A percentile compares a stretch with the other conserved stretches of the same genome.
Evolutionary conservation across 441 rosid genomes (phyloP).

Genomic region (Arabidopsis lyrata): DNA sequence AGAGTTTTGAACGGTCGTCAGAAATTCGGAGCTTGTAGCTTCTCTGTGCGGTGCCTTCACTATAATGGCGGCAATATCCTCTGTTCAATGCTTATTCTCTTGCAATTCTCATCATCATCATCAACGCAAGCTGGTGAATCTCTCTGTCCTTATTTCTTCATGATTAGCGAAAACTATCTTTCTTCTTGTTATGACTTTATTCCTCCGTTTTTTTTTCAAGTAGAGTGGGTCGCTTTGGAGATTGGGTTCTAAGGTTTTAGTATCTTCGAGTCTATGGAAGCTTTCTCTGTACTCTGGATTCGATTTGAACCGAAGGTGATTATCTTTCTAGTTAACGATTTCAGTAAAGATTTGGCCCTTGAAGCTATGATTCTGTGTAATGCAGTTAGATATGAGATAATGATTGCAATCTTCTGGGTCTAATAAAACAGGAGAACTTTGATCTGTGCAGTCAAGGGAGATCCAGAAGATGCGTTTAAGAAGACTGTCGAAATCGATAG

Average conservation of each 20-base stretch:
- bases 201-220: conserved; percentile 19
- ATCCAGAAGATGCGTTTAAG: conserved; percentile 86
- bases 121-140: conserved; percentile 40
- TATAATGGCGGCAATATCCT: conserved; percentile 51
- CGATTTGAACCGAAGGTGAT: conserved; percentile 54
- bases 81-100: conserved; percentile 37
- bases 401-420: conserved; percentile 55
- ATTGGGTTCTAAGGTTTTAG: conserved; percentile 45
- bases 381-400: conserved; percentile 48
- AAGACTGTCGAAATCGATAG: conserved; percentile 88
- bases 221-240: conserved; percentile 44
- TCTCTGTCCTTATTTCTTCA: neutral
- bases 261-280: conserved; percentile 37
- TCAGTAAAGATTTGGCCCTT: neutral
- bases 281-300: conserved; percentile 29
- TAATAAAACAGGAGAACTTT: conserved; percentile 90
- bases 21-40: conserved; percentile 20
- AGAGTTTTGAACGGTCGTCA: conserved; percentile 51
- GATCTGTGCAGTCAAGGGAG: conserved; percentile 81
- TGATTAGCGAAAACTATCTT: neutral
- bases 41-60: conserved; percentile 44
- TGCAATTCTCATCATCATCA: conserved; percentile 35
- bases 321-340: neutral
- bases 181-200: conserved; percentile 3
- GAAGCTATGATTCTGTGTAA: conserved; percentile 25